A percentile compares a stretch with the other conserved stretches of the same genome.
These are phyloP conservation scores for Albizia julibrissin DNA, from an alignment of 306 rosid genomes.

Conservation along the genomic window DNA sequence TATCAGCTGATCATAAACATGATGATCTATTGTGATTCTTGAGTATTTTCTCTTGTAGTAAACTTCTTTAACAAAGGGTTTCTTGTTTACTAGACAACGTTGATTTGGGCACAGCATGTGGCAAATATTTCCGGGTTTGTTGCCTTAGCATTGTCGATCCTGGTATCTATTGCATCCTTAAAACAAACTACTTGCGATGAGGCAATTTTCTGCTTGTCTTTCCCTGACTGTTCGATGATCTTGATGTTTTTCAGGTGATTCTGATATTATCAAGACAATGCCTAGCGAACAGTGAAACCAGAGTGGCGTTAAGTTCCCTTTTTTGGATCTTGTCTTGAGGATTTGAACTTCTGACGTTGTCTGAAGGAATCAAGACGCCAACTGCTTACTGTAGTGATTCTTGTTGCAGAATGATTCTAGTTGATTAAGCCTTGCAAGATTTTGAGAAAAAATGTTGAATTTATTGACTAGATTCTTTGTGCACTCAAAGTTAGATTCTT, in stretches of 20 bases:
- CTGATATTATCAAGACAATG: constrained; percentile 49
- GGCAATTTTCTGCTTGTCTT: neutral
- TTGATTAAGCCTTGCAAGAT: neutral
- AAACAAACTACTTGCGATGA: neutral
- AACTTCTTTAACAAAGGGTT: neutral
- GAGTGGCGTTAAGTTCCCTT: neutral
- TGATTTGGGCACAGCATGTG: constrained; percentile 82
- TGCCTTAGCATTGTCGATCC: constrained; percentile 86
- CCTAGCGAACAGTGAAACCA: constrained; percentile 37
- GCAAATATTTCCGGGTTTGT: constrained; percentile 80
- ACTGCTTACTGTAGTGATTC: neutral
- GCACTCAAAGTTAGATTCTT: neutral
- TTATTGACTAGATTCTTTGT: neutral
- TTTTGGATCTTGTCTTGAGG: neutral
- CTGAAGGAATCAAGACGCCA: neutral
- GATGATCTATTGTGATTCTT: neutral
- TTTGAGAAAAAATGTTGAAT: neutral
- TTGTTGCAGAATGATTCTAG: neutral
- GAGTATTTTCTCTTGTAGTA: neutral
- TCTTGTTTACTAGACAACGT: constrained; percentile 55
- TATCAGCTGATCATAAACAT: neutral
- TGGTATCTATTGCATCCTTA: constrained; percentile 40
- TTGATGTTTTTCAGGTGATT: constrained; percentile 46
- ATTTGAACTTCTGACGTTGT: constrained; percentile 25
- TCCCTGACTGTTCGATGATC: neutral